Evolutionary conservation across 768 basidiomycete species (phyloP).

Genomic region (Pleurotus tuoliensis): DNA sequence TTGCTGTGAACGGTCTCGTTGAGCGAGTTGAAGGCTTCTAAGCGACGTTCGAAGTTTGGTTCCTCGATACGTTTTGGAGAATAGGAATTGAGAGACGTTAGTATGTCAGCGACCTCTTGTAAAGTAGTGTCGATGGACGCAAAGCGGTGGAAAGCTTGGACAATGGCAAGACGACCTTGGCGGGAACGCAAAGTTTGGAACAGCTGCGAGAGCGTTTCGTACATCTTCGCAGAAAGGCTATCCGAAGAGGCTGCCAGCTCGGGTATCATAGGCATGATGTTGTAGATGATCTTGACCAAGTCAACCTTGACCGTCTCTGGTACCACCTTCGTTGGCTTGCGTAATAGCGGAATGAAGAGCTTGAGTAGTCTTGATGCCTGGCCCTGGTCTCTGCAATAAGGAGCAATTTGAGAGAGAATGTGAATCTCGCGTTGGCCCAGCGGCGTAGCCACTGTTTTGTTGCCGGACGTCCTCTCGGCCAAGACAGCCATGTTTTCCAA

Average conservation of each 20-base stretch:
- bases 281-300: slow-evolving; percentile 66
- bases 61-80: slow-evolving; percentile 82
- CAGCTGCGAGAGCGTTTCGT: slow-evolving; percentile 65
- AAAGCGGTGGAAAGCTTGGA: slow-evolving; percentile 56
- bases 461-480: slow-evolving; percentile 57
- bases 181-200: slow-evolving; percentile 77
- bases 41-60: slow-evolving; percentile 86
- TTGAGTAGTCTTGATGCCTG: slow-evolving; percentile 73
- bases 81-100: slow-evolving; percentile 80
- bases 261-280: slow-evolving; percentile 62
- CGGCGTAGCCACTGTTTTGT: slow-evolving; percentile 48
- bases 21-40: slow-evolving; percentile 68
- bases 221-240: slow-evolving; percentile 46
- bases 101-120: slow-evolving; percentile 43
- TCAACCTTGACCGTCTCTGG: slow-evolving; percentile 86
- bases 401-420: slow-evolving; percentile 77
- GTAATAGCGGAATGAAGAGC: slow-evolving; percentile 77
- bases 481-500: slow-evolving; percentile 68
- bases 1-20: slow-evolving; percentile 61
- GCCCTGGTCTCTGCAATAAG: slow-evolving; percentile 59
- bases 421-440: slow-evolving; percentile 79
- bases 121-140: slow-evolving; percentile 45
- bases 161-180: slow-evolving; percentile 63
- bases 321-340: slow-evolving; percentile 69
- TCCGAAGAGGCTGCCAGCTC: slow-evolving; percentile 48